Evolutionary conservation across 192 early-diverging fungal species (phyloP).

Genomic region (Globomyces pollinis-pini): DNA sequence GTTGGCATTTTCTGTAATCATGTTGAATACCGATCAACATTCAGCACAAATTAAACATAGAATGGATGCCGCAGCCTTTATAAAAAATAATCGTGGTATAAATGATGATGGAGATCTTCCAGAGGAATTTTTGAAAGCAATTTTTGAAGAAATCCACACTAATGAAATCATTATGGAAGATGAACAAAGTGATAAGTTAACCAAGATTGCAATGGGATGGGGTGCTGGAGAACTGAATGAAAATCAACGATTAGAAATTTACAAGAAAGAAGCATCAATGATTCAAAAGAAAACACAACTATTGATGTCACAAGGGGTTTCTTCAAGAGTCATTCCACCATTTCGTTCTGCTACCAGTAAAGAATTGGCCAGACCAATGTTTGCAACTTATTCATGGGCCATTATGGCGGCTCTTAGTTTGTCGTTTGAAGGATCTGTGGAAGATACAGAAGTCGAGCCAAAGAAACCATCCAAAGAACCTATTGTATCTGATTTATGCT

Average conservation of each 20-base stretch:
- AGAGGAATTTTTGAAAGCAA: slow-evolving; percentile 56
- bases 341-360: slow-evolving; percentile 31
- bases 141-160: slow-evolving; percentile 72
- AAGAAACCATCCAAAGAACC: slow-evolving; percentile 23
- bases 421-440: slow-evolving; percentile 39
- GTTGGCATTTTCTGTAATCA: slow-evolving; percentile 56
- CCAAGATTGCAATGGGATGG: slow-evolving; percentile 47
- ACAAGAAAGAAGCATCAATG: slow-evolving; percentile 38
- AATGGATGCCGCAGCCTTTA: slow-evolving; percentile 50
- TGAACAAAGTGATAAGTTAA: slow-evolving; percentile 55
- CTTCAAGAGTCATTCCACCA: slow-evolving; percentile 15
- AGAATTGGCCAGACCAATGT: slow-evolving; percentile 49
- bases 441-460: slow-evolving; percentile 24
- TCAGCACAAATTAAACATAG: slow-evolving; percentile 47
- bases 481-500: slow-evolving; percentile 52
- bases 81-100: slow-evolving; percentile 72
- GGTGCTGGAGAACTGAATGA: slow-evolving; percentile 37
- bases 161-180: slow-evolving; percentile 95
- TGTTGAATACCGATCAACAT: slow-evolving; percentile 60
- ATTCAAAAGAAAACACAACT: slow-evolving; percentile 52
- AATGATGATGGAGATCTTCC: slow-evolving; percentile 78
- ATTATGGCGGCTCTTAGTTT: slow-evolving; percentile 50
- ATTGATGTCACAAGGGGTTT: slow-evolving; percentile 21
- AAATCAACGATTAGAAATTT: slow-evolving; percentile 42
- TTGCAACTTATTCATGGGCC: slow-evolving; percentile 45